phyloP scores from a whole-genome alignment of 192 early-diverging fungal species.

The Geranomyces variabilis region DNA sequence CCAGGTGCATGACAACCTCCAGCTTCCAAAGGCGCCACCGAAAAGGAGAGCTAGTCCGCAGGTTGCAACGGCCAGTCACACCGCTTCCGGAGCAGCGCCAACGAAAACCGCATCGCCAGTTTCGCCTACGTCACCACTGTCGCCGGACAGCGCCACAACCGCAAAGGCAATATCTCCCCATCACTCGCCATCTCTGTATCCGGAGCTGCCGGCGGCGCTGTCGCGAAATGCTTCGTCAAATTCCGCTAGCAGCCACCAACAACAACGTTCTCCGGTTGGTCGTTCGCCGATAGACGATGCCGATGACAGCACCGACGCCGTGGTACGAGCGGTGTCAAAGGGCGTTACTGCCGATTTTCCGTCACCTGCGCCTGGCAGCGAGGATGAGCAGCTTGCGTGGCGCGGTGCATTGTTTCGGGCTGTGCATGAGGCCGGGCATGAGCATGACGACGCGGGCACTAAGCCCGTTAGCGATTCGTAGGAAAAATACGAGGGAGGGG shows the following conservation, averaged over 20 bases:
- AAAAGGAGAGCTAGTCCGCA: not conserved
- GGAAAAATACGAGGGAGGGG: too few species aligned
- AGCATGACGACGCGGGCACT: too few species aligned
- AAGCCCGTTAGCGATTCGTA: too few species aligned
- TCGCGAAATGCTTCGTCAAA: not conserved
- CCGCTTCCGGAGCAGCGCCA: not conserved
- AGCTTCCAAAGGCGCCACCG: not conserved
- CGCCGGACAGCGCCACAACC: too few species aligned
- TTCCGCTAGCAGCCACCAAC: not conserved
- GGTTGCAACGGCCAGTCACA: not conserved
- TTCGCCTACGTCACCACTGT: too few species aligned
- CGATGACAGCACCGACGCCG: not conserved
- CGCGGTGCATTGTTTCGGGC: conserved; percentile 20
- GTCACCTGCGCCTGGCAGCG: not conserved
- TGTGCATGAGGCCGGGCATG: conserved; percentile 10
- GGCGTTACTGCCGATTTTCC: conserved; percentile 26
- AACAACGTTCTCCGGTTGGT: too few species aligned
- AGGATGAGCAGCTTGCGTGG: conserved; percentile 18
- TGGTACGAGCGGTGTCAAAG: conserved; percentile 27
- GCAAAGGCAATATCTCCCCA: too few species aligned
- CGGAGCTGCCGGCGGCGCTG: too few species aligned
- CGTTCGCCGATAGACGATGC: too few species aligned
- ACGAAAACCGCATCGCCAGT: not conserved
- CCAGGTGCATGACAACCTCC: not conserved
- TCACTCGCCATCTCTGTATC: too few species aligned